Evolutionary conservation across 192 early-diverging fungal genomes (phyloP).

Genomic region (Coemansia sp.): DNA sequence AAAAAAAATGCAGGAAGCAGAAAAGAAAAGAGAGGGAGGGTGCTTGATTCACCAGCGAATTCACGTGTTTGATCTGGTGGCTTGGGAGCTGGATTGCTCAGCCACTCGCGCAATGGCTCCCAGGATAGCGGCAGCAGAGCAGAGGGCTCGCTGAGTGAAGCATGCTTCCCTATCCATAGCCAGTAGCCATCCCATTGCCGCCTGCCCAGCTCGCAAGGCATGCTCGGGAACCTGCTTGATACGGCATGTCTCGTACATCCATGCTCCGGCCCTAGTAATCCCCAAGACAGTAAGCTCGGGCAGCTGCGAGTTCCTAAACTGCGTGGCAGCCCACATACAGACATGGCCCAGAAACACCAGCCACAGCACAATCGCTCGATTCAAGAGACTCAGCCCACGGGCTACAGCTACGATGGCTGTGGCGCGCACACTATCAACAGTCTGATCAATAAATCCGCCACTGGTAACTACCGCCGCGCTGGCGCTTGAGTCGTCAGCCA

Average conservation of each 20-base stretch:
- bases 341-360: constrained; percentile 33
- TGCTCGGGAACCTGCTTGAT: constrained; percentile 13
- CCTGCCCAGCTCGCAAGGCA: background rate
- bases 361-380: constrained; percentile 26
- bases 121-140: constrained; percentile 27
- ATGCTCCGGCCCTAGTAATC: background rate
- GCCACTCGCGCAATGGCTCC: constrained; percentile 27
- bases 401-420: background rate
- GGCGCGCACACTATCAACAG: constrained; percentile 8
- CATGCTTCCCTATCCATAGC: constrained; percentile 23
- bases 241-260: background rate
- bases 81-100: constrained; percentile 9
- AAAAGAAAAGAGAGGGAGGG: background rate
- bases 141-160: constrained; percentile 23
- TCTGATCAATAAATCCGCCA: background rate
- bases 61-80: background rate
- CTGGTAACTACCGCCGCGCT: background rate
- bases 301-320: constrained; percentile 33
- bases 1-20: background rate
- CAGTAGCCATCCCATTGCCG: constrained; percentile 11
- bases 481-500: background rate
- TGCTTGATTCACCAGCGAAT: background rate
- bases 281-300: constrained; percentile 17
- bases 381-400: constrained; percentile 9
- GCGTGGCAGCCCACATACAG: constrained; percentile 24